Conservation (phyloP, 2,329 filamentous ascomycete genomes). For the Capronia americana region DNA sequence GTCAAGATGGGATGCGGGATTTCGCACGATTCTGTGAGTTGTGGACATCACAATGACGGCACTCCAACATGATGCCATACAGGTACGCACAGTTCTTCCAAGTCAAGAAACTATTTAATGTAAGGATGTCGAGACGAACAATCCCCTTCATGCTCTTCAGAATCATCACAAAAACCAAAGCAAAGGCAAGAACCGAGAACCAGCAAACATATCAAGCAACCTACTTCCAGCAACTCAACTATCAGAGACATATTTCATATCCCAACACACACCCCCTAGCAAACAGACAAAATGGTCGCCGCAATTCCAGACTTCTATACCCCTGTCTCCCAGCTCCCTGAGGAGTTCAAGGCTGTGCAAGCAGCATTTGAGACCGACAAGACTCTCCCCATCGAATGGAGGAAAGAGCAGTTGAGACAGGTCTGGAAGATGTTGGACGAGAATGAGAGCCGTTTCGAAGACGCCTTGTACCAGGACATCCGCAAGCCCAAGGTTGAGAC, state of each 20-base stretch:
- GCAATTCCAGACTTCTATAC: conserved; percentile 1
- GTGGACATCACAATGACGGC: neutral
- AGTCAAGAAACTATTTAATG: neutral
- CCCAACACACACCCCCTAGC: neutral
- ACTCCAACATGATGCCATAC: neutral
- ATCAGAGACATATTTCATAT: too few species aligned
- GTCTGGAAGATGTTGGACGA: conserved; percentile 52
- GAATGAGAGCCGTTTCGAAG: conserved; percentile 45
- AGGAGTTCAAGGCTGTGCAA: conserved; percentile 24
- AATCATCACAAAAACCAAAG: neutral
- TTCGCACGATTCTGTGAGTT: neutral
- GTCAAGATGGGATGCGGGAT: neutral
- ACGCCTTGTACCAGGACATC: conserved; percentile 48
- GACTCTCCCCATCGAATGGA: conserved; percentile 50
- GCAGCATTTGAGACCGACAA: conserved; percentile 43
- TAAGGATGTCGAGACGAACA: neutral
- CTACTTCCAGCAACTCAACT: neutral
- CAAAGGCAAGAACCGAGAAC: neutral
- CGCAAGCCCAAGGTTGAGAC: conserved; percentile 46
- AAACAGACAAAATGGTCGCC: conserved; percentile 3
- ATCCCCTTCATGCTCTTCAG: neutral
- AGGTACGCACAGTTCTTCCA: neutral
- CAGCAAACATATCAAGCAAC: neutral
- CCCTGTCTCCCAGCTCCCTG: neutral
- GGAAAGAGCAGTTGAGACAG: conserved; percentile 52